Evolutionary conservation across 75 land plant genomes (phyloP), one percentile per base, ranked within the genome.

Genomic region (Selaginella moellendorffii): DNA sequence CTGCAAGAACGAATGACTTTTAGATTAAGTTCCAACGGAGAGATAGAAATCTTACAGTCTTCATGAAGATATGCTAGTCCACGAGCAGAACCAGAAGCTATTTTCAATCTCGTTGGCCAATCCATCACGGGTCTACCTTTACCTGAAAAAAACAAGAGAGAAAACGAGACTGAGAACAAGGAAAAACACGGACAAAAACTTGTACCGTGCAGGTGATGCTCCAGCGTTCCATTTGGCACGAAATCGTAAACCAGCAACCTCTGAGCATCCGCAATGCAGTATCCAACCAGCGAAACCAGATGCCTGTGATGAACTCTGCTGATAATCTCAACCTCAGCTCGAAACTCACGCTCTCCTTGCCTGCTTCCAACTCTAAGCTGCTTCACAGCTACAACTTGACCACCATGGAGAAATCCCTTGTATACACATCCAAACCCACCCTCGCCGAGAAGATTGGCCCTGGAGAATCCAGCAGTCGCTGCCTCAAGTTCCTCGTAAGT

Each of bases 251-350:
- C 79, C 22, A 88, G 85, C 68, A 88, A 64, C 59, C 89, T 77
- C 54, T 73, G 82, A 14, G 29, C 65, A n/a, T 81, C 80, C 27
- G 76, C 67, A 23, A 88, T 79, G 69, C 86, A 88, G 54, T 85
- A 88, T 1, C 95, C 95, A 23, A 88, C 95, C 2, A 88, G 69
- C 19, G 95, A 88, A 28, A 88, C 95, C 79, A 88, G 71, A 79
- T 88, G 95, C 0, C 95, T 79, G 54, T 88, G 95, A 68, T 88
- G 88, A 53, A 87, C 74, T 20, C 92, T 75, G 54, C 88, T 79
- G 52, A 87, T 87, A 36, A 80, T 83, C 73, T 84, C 92, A 26
- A 87, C 88, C 71, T 87, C 92, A 65, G 92, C 82, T 74, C 69
- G 73, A 65, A 87, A 87, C 68, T 87, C 92, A 25, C 82, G 70